Percentiles rank a stretch among this genome's conserved stretches.
phyloP scores from a whole-genome alignment of 768 basidiomycete species.

The Suillus discolor region DNA sequence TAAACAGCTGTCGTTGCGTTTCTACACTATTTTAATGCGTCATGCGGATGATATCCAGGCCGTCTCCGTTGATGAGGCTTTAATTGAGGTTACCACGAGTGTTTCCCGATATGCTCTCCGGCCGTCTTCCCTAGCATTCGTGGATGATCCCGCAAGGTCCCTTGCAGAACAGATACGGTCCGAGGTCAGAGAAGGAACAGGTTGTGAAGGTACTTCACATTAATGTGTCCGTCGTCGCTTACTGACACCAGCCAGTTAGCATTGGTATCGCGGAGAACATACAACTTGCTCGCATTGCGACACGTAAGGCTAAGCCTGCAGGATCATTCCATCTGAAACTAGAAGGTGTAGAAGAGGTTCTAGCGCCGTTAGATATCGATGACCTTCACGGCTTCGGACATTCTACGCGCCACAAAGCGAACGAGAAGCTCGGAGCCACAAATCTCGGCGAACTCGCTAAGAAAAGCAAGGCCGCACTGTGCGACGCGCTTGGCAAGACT shows the following conservation, averaged over 20 bases:
- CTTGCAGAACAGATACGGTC: conserved; percentile 82
- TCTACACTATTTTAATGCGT: conserved; percentile 91
- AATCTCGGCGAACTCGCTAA: conserved; percentile 68
- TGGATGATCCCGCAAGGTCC: conserved; percentile 65
- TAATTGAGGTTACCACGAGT: conserved; percentile 80
- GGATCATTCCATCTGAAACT: conserved; percentile 75
- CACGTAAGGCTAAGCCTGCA: conserved; percentile 89
- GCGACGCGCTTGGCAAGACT: conserved; percentile 73
- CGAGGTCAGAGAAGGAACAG: conserved; percentile 76
- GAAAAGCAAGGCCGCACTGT: conserved; percentile 65
- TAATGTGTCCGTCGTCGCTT: background rate
- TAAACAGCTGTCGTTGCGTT: conserved; percentile 79
- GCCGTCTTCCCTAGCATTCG: conserved; percentile 25
- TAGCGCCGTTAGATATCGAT: conserved; percentile 72
- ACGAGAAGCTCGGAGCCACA: conserved; percentile 74
- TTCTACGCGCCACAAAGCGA: conserved; percentile 74
- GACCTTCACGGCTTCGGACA: conserved; percentile 89
- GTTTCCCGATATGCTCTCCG: conserved; percentile 43
- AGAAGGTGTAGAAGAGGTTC: conserved; percentile 51
- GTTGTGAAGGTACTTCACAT: conserved; percentile 69
- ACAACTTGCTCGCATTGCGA: conserved; percentile 90
- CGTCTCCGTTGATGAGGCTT: conserved; percentile 94
- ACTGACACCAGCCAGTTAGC: conserved; percentile 58
- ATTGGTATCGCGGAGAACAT: conserved; percentile 93
- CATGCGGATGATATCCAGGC: conserved; percentile 92